phyloP scores from a whole-genome alignment of 2,329 filamentous ascomycete species.

The Trichoderma simmonsii region DNA sequence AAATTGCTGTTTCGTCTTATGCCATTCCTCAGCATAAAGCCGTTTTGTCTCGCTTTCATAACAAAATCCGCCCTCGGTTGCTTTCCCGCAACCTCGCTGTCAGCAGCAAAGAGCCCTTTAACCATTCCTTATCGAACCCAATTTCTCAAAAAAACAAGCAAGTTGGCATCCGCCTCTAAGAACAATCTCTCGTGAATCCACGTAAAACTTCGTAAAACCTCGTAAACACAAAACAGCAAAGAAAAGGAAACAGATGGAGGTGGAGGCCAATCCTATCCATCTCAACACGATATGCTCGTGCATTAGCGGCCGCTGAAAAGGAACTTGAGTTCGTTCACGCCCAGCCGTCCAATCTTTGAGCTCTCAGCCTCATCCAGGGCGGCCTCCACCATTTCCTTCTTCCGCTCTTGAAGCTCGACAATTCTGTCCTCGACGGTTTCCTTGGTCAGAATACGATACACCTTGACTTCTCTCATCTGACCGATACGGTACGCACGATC shows the following conservation, averaged over 20 bases:
- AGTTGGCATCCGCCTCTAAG: not conserved
- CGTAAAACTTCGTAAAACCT: not conserved
- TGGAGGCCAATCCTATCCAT: not conserved
- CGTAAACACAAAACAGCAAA: not conserved
- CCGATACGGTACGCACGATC: constrained; percentile 88
- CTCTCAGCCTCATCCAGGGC: constrained; percentile 75
- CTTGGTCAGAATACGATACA: constrained; percentile 75
- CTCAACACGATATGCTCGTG: not conserved
- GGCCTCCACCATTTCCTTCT: constrained; percentile 70
- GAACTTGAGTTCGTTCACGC: constrained; percentile 63
- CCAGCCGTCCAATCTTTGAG: constrained; percentile 64
- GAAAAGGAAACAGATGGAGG: not conserved
- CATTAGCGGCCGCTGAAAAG: constrained; percentile 49
- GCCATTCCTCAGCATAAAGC: not conserved
- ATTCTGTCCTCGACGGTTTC: constrained; percentile 88
- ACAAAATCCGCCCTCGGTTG: not conserved
- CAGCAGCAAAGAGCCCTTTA: not conserved
- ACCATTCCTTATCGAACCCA: not conserved
- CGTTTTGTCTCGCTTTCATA: not conserved
- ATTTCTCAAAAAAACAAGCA: not conserved
- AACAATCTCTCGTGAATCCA: not conserved
- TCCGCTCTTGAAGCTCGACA: constrained; percentile 71
- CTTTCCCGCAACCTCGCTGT: not conserved
- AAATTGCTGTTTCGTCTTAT: not conserved
- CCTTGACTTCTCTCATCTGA: constrained; percentile 68